phyloP scores from a whole-genome alignment of 257 asterid genomes.

The Galeopsis tetrahit region DNA sequence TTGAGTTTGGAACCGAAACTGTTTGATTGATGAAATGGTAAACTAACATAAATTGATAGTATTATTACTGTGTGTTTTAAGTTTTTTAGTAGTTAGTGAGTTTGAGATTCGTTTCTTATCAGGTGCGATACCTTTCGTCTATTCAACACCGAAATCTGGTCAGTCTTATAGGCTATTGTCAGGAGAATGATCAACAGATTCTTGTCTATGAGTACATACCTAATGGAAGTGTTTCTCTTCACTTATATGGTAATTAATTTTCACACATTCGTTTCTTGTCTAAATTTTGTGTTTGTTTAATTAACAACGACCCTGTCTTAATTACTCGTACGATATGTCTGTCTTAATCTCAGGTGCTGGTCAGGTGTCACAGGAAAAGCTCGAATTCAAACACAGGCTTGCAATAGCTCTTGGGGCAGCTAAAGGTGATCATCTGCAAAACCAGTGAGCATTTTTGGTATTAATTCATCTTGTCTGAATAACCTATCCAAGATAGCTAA shows the following conservation, averaged over 20 bases:
- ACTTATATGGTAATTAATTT: constrained; percentile 70
- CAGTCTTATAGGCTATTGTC: constrained; percentile 87
- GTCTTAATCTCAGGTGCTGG: constrained; percentile 67
- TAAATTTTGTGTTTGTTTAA: constrained; percentile 2
- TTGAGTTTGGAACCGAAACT: neutral
- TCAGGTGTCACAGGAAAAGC: constrained; percentile 82
- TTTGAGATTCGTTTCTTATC: constrained; percentile 47
- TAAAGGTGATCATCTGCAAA: constrained; percentile 98
- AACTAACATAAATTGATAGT: constrained; percentile 3
- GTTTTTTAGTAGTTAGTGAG: constrained; percentile 34
- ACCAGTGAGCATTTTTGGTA: constrained; percentile 94
- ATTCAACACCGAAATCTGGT: constrained; percentile 89
- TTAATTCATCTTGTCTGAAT: constrained; percentile 53
- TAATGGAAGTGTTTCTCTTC: constrained; percentile 91
- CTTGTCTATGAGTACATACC: constrained; percentile 92
- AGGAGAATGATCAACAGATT: constrained; percentile 81
- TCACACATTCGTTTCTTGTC: constrained; percentile 25
- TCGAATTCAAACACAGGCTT: constrained; percentile 96
- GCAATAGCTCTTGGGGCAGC: constrained; percentile 96
- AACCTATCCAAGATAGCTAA: constrained; percentile 35
- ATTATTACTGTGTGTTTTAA: neutral
- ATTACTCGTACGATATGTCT: neutral
- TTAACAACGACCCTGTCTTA: constrained; percentile 6
- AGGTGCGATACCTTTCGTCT: constrained; percentile 89
- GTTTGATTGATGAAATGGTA: constrained; percentile 18